Evolutionary conservation across 2,329 filamentous ascomycete species (phyloP).

Genomic region (Cladosporium sp.): DNA sequence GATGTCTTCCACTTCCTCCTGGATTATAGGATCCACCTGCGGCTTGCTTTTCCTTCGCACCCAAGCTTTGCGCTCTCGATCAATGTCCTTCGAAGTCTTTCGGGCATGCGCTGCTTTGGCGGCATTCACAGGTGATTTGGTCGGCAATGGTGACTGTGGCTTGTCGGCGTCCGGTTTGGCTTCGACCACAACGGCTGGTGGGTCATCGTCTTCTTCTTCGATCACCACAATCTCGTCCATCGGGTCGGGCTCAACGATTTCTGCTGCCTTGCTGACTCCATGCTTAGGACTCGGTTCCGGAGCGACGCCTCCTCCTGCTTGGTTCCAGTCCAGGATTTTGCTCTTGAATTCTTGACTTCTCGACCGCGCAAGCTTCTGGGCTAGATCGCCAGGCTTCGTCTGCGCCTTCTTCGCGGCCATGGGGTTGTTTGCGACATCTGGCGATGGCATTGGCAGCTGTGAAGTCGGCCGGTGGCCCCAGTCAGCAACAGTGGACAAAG

Average conservation of each 20-base stretch:
- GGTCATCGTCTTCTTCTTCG: slow-evolving; percentile 19
- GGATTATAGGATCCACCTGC: slow-evolving; percentile 40
- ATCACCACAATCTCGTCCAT: slow-evolving; percentile 29
- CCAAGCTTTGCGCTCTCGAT: slow-evolving; percentile 38
- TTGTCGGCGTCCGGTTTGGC: slow-evolving; percentile 16
- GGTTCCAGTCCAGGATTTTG: slow-evolving; percentile 37
- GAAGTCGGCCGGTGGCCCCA: slow-evolving; percentile 24
- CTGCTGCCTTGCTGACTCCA: slow-evolving; percentile 20
- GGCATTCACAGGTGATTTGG: slow-evolving; percentile 6
- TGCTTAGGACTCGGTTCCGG: slow-evolving; percentile 31
- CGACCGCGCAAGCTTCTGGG: slow-evolving; percentile 29
- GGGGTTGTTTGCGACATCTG: slow-evolving; percentile 23
- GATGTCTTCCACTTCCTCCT: slow-evolving; percentile 44
- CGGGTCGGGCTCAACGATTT: not conserved
- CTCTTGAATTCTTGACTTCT: slow-evolving; percentile 36
- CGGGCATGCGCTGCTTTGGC: slow-evolving; percentile 21
- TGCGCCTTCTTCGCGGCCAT: slow-evolving; percentile 30
- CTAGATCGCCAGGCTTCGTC: slow-evolving; percentile 33
- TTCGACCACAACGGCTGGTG: slow-evolving; percentile 13
- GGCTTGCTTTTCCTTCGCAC: slow-evolving; percentile 37
- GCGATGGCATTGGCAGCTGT: slow-evolving; percentile 33
- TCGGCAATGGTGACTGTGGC: not conserved
- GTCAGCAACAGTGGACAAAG: slow-evolving; percentile 31
- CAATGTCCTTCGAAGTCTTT: slow-evolving; percentile 30
- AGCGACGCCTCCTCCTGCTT: slow-evolving; percentile 31